These are phyloP conservation scores for Alternaria gaisen DNA, from an alignment of 2,329 filamentous ascomycete genomes.

Conservation along the genomic window DNA sequence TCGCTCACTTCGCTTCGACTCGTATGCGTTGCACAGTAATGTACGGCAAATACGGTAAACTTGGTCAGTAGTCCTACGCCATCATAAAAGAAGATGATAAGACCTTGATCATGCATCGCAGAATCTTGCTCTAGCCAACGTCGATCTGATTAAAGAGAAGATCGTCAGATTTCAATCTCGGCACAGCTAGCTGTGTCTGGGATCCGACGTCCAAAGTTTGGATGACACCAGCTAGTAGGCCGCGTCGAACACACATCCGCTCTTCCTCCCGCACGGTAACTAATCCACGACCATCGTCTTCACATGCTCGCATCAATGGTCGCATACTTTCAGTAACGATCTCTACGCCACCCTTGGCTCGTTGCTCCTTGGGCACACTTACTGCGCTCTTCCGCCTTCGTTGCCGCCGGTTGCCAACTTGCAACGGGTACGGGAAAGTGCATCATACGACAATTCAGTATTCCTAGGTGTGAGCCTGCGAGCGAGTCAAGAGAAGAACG, in stretches of 20 bases:
- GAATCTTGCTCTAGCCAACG: neutral
- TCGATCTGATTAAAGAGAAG: neutral
- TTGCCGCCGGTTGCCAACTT: neutral
- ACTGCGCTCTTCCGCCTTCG: neutral
- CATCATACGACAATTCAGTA: neutral
- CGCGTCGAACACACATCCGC: neutral
- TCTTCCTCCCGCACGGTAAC: constrained; percentile 3
- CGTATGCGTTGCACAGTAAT: neutral
- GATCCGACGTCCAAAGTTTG: neutral
- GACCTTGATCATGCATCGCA: neutral
- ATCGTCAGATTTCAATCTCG: neutral
- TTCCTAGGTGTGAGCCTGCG: neutral
- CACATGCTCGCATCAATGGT: neutral
- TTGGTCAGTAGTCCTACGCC: neutral
- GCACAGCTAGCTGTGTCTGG: neutral
- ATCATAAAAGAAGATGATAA: neutral
- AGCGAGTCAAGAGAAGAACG: neutral
- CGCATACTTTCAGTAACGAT: neutral
- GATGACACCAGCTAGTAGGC: neutral
- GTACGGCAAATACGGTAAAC: neutral
- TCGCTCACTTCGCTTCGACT: neutral
- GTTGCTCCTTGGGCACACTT: neutral
- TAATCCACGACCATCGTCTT: neutral
- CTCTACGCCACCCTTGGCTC: neutral
- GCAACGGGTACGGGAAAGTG: neutral